These are phyloP conservation scores for Citrus medica DNA, from an alignment of 345 rosid genomes.

Conservation along the genomic window DNA sequence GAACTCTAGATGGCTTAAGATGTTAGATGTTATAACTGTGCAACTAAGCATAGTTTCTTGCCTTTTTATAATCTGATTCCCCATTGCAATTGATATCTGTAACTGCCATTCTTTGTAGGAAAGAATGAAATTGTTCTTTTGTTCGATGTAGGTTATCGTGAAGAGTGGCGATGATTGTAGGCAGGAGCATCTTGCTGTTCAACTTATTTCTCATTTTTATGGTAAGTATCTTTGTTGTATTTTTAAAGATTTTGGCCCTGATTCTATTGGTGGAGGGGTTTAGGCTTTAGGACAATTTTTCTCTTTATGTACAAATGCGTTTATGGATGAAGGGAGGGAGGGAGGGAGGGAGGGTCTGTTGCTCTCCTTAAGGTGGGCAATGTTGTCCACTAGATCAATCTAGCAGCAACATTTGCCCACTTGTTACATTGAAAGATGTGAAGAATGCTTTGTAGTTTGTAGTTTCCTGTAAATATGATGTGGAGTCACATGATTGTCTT, in stretches of 20 bases:
- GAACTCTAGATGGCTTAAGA: neutral
- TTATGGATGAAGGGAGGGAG: no score
- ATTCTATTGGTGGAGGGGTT: neutral
- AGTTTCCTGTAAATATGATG: neutral
- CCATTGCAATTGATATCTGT: neutral
- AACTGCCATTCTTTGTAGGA: neutral
- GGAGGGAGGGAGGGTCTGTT: neutral
- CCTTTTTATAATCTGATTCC: neutral
- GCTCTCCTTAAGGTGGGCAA: neutral
- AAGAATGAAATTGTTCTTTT: conserved; percentile 5
- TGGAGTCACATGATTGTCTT: neutral
- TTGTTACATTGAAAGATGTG: neutral
- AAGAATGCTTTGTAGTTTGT: neutral
- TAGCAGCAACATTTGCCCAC: neutral
- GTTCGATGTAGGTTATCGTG: conserved; percentile 68
- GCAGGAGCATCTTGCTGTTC: conserved; percentile 99
- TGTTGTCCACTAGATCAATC: neutral
- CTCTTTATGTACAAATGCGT: neutral
- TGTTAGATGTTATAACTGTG: neutral
- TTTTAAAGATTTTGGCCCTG: neutral
- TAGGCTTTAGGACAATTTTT: neutral
- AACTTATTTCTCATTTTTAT: conserved; percentile 95
- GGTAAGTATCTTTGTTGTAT: conserved; percentile 44
- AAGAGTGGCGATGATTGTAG: conserved; percentile 99
- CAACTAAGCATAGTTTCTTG: neutral